Percentiles rank a stretch among this genome's conserved stretches.
Evolutionary conservation across 2,329 filamentous ascomycete species (phyloP).

Genomic region (Colletotrichum sojae): DNA sequence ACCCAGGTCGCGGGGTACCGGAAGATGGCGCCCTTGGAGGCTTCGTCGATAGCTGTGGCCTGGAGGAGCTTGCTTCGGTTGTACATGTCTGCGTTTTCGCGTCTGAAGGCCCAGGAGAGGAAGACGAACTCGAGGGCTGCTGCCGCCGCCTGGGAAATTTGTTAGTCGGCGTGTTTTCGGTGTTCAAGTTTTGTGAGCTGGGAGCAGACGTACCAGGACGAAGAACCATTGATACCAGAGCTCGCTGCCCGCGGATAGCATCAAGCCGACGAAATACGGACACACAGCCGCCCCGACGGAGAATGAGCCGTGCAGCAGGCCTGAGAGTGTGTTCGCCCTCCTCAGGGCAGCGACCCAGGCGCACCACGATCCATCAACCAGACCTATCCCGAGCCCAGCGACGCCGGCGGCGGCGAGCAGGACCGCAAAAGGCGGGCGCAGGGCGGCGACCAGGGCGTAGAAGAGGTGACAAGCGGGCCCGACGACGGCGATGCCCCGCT

Average conservation of each 20-base stretch:
- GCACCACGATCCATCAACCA: constrained; percentile 60
- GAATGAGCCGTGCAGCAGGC: constrained; percentile 80
- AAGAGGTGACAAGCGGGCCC: constrained; percentile 58
- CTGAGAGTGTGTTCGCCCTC: constrained; percentile 68
- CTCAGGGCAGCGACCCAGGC: constrained; percentile 59
- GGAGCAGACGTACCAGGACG: constrained; percentile 68
- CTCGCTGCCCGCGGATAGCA: constrained; percentile 74
- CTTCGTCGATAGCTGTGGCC: constrained; percentile 1
- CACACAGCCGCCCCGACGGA: constrained; percentile 78
- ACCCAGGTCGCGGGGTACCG: constrained; percentile 54
- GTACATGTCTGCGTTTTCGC: constrained; percentile 70
- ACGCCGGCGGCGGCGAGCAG: constrained; percentile 75
- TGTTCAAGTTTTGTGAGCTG: neutral
- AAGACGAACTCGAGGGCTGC: constrained; percentile 68
- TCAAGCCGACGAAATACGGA: constrained; percentile 79
- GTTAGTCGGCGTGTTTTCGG: neutral
- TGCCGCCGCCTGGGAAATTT: constrained; percentile 50
- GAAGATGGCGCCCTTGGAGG: constrained; percentile 46
- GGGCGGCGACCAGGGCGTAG: constrained; percentile 73
- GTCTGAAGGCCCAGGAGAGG: constrained; percentile 73
- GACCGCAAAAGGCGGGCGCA: constrained; percentile 78
- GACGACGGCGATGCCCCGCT: constrained; percentile 64
- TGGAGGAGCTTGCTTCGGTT: constrained; percentile 57
- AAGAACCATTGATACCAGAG: constrained; percentile 85
- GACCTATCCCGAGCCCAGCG: constrained; percentile 54